A percentile compares a stretch with the other conserved stretches of the same genome.
Conservation (phyloP, 805 yeast species). For the Soucietia sequanensis region DNA sequence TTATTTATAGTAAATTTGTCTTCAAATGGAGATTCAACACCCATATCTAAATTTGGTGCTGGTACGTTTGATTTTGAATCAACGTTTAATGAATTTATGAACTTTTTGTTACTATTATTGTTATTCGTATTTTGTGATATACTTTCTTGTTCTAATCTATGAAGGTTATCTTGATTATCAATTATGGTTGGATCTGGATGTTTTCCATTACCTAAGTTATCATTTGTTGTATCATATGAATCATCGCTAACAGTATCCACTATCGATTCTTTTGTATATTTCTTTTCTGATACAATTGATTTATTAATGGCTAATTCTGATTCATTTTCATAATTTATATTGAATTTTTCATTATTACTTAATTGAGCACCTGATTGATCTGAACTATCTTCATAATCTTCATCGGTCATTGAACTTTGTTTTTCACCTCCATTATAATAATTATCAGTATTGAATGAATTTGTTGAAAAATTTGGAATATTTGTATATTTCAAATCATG, state of each 20-base stretch:
- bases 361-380: not conserved
- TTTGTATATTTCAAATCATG: slow-evolving; percentile 16
- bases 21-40: slow-evolving; percentile 23
- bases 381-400: too few species aligned
- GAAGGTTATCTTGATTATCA: not conserved
- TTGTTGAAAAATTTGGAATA: slow-evolving; percentile 24
- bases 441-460: slow-evolving; percentile 12
- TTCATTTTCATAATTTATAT: slow-evolving; percentile 33
- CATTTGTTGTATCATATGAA: too few species aligned
- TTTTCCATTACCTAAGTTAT: too few species aligned
- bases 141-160: too few species aligned
- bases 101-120: too few species aligned
- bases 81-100: too few species aligned
- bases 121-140: too few species aligned
- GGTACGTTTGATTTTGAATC: slow-evolving; percentile 1
- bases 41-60: slow-evolving; percentile 3
- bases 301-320: slow-evolving; percentile 10
- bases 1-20: slow-evolving; percentile 12
- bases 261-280: not conserved
- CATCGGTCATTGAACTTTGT: not conserved
- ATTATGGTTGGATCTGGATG: slow-evolving; percentile 1
- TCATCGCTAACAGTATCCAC: not conserved
- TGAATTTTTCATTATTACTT: slow-evolving; percentile 13
- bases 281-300: slow-evolving; percentile 1
- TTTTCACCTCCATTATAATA: slow-evolving; percentile 10